Percentiles rank a stretch among this genome's conserved stretches.
Evolutionary conservation across 2,329 filamentous ascomycete species (phyloP).

Genomic region (Hawksworthiomyces lignivorus): DNA sequence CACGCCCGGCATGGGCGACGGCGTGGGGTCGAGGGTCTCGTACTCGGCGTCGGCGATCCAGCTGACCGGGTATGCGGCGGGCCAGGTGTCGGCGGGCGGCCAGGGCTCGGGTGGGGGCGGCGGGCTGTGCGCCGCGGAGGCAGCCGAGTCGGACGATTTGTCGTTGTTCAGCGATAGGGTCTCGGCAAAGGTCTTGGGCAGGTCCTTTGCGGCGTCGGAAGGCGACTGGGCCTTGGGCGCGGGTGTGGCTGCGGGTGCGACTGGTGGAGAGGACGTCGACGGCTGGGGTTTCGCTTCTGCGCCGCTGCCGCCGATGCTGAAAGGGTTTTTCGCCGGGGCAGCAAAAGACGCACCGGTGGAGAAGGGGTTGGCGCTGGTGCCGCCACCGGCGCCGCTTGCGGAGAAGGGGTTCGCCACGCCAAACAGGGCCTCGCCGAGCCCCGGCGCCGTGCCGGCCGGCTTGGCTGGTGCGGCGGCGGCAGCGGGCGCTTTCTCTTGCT

Average conservation of each 20-base stretch:
- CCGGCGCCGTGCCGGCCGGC: constrained; percentile 25
- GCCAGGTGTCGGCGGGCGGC: constrained; percentile 60
- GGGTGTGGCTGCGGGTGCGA: neutral
- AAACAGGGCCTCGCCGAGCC: constrained; percentile 62
- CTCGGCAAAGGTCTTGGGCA: constrained; percentile 61
- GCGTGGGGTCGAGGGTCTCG: constrained; percentile 66
- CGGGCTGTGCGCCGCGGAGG: constrained; percentile 18
- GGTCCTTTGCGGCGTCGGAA: constrained; percentile 21
- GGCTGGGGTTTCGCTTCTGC: neutral
- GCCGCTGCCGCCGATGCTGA: constrained; percentile 14
- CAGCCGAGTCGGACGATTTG: constrained; percentile 22
- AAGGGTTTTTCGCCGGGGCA: constrained; percentile 14
- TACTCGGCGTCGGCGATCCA: constrained; percentile 85
- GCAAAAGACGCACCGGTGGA: constrained; percentile 15
- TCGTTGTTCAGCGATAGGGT: constrained; percentile 65
- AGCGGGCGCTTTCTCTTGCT: constrained; percentile 23
- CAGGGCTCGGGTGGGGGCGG: constrained; percentile 57
- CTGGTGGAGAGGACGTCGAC: no score
- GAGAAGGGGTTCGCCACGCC: constrained; percentile 46
- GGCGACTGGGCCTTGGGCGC: neutral
- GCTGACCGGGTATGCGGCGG: constrained; percentile 64
- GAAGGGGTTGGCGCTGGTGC: constrained; percentile 22
- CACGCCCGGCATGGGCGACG: constrained; percentile 33
- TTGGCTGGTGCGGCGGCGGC: constrained; percentile 22
- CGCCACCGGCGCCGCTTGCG: constrained; percentile 23